phyloP scores from a whole-genome alignment of 495 filamentous ascomycete species.

The Friedmanniomyces simplex region DNA sequence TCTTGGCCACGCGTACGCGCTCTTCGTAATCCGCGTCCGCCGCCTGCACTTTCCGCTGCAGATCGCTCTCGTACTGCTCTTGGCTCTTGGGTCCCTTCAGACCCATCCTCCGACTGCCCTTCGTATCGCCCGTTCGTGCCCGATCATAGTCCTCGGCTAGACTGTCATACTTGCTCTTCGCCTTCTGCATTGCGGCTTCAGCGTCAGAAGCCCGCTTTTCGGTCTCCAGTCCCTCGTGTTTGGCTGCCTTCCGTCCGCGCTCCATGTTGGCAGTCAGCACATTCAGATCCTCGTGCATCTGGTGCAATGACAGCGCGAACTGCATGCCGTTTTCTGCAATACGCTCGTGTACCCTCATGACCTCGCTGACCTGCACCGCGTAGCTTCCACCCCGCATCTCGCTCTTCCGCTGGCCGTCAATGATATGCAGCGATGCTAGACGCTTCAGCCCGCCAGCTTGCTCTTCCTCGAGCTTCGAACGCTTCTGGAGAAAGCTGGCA shows the following conservation, averaged over 20 bases:
- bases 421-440: slow-evolving; percentile 57
- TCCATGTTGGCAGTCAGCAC: slow-evolving; percentile 80
- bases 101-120: slow-evolving; percentile 59
- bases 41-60: slow-evolving; percentile 66
- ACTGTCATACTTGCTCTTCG: slow-evolving; percentile 83
- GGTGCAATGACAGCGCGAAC: slow-evolving; percentile 74
- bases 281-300: slow-evolving; percentile 87
- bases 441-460: slow-evolving; percentile 59
- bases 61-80: slow-evolving; percentile 81
- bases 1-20: slow-evolving; percentile 68
- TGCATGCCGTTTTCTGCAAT: slow-evolving; percentile 89
- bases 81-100: slow-evolving; percentile 84
- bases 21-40: slow-evolving; percentile 72
- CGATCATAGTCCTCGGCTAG: slow-evolving; percentile 92
- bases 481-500: slow-evolving; percentile 52
- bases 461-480: slow-evolving; percentile 33
- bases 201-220: slow-evolving; percentile 78
- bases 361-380: slow-evolving; percentile 67
- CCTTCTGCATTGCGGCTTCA: slow-evolving; percentile 60
- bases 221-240: slow-evolving; percentile 71
- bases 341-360: slow-evolving; percentile 75
- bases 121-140: slow-evolving; percentile 69
- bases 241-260: slow-evolving; percentile 86
- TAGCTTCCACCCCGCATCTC: slow-evolving; percentile 83
- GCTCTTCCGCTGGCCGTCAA: slow-evolving; percentile 58